These are phyloP conservation scores for Picochlorum sp. DNA, from an alignment of 139 green algal genomes.

Conservation along the genomic window DNA sequence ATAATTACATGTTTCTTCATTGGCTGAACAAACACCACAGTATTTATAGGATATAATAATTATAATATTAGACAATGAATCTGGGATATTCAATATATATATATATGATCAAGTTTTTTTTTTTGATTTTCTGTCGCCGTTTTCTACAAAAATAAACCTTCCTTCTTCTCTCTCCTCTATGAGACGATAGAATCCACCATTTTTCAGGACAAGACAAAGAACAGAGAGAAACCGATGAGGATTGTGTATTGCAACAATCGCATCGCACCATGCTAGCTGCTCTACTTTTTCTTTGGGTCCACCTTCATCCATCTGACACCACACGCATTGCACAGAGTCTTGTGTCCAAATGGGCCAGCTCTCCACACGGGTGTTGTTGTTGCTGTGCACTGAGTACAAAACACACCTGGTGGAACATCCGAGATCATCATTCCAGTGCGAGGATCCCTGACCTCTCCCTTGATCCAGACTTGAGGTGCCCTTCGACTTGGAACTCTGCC, in stretches of 20 bases:
- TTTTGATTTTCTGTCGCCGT: too few relatives aligned
- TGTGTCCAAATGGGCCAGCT: conserved; percentile 56
- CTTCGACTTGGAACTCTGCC: background rate
- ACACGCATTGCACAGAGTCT: conserved; percentile 79
- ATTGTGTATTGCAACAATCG: background rate
- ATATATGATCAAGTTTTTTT: too few relatives aligned
- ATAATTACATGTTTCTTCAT: conserved; percentile 10
- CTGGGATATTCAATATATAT: background rate
- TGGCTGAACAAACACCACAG: background rate
- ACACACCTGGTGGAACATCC: conserved; percentile 19
- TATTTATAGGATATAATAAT: background rate
- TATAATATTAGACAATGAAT: conserved; percentile 1
- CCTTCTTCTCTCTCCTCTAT: too few relatives aligned
- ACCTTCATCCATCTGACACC: conserved; percentile 52
- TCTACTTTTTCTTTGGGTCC: background rate
- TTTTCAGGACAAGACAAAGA: too few relatives aligned
- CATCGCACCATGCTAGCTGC: background rate
- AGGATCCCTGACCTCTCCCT: conserved; percentile 17
- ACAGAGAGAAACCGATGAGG: too few relatives aligned
- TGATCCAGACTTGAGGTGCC: conserved; percentile 19
- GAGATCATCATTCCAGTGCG: conserved; percentile 11
- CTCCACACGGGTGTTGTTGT: conserved; percentile 58
- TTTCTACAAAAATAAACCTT: too few relatives aligned
- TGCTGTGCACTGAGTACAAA: conserved; percentile 23
- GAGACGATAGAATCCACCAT: too few relatives aligned